Base-by-base conservation (phyloP, 352 stramenopile genomes). In the Phytopythium vexans region DNA sequence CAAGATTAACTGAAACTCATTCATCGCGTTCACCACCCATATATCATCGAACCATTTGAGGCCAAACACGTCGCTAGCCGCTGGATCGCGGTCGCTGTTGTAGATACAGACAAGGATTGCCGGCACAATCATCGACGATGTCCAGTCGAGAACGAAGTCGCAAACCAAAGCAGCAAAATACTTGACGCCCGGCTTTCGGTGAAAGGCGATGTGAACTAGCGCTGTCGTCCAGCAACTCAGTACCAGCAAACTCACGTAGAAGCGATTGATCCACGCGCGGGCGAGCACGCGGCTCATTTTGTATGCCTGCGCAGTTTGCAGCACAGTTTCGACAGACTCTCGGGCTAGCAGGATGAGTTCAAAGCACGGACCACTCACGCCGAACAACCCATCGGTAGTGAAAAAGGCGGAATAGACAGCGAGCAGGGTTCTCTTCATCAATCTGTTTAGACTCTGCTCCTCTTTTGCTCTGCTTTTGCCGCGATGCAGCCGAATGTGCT, bases 1-100 rank as follows among this genome's bases (percentile, higher is more conserved):
- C 8, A 77, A 38, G 21, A 77, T 47, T 34, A 87, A 56, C 41
- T 66, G 61, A 45, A 84, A 74, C n/a, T 84, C 70, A 41, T 66
- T 79, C 35, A 72, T 64, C 2, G 62, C 62, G 37, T 76, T 59
- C 14, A 71, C 62, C 5, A 68, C 60, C 72, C 70, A 81, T 7
- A 44, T 40, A 44, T 84, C 64, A 27, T 69, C 54, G 42, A 69
- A 82, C 73, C 73, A 87, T 39, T 70, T 73, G 4, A 49, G 14
- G 1, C 45, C 45, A 8, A 52, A 52, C 1, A 52, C 1, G 16
- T 27, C 21, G 21, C 21, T 27, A 27, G 21, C 21, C 21, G 21
- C 21, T 2, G 21, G 21, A 27, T 27, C 21, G 21, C 21, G 21
- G 21, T 27, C 21, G 21, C 21, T 27, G 21, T 27, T 27, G 21